Conservation (phyloP, 2,329 filamentous ascomycete genomes). For the Conoideocrella luteorostrata region DNA sequence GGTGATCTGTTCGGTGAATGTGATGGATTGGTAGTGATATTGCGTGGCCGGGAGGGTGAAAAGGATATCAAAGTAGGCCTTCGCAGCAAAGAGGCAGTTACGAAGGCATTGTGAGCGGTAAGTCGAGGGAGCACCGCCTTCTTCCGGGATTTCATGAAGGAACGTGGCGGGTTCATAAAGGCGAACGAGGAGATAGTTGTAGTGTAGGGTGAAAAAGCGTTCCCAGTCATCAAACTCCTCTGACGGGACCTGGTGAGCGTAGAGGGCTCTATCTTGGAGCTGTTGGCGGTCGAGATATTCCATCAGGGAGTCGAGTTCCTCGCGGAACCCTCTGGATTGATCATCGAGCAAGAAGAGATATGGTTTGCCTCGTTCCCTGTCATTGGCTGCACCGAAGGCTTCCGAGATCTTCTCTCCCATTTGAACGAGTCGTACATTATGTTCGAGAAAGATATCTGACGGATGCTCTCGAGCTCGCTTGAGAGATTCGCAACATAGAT, state of each 20-base stretch:
- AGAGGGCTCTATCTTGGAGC: not conserved
- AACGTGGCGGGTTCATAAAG: slow-evolving; percentile 33
- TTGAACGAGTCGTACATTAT: slow-evolving; percentile 28
- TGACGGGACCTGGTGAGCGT: slow-evolving; percentile 7
- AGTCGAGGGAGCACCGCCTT: slow-evolving; percentile 18
- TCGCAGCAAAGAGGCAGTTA: slow-evolving; percentile 28
- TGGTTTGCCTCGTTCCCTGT: slow-evolving; percentile 19
- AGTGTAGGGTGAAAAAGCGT: slow-evolving; percentile 23
- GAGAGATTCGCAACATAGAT: slow-evolving; percentile 26
- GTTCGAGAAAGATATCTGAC: slow-evolving; percentile 26
- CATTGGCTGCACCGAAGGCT: slow-evolving; percentile 24
- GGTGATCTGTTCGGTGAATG: slow-evolving; percentile 15
- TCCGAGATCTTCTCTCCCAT: slow-evolving; percentile 28
- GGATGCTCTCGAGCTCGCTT: slow-evolving; percentile 16
- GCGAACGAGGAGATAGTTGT: slow-evolving; percentile 30
- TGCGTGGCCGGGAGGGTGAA: slow-evolving; percentile 21
- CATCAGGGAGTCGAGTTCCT: slow-evolving; percentile 26
- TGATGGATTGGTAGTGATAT: slow-evolving; percentile 13
- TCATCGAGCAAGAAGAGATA: slow-evolving; percentile 27
- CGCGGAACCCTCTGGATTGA: slow-evolving; percentile 24
- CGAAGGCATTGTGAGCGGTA: slow-evolving; percentile 27
- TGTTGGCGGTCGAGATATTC: slow-evolving; percentile 22
- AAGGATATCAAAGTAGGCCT: slow-evolving; percentile 25
- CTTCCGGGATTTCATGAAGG: slow-evolving; percentile 18
- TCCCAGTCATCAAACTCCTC: slow-evolving; percentile 13